Conservation (phyloP, 225 moss, liverwort and hornwort genomes). For the Antitrichia curtipendula region DNA sequence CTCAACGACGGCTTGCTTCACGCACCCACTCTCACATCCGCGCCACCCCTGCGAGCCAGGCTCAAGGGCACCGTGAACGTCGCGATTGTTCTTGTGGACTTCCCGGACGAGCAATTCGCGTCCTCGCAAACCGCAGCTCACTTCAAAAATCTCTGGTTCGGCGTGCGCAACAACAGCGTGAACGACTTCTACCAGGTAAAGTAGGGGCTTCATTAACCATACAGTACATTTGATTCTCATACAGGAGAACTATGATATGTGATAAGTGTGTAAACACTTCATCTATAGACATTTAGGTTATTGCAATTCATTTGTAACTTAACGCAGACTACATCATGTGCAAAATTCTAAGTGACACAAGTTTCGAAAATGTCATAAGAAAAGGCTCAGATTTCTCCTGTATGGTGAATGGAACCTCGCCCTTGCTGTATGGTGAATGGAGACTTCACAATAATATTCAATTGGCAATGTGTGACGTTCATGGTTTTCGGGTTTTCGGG, state of each 20-base stretch:
- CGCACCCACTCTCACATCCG: background rate
- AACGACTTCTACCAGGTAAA: conserved; percentile 19
- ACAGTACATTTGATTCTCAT: background rate
- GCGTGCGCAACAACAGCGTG: conserved; percentile 18
- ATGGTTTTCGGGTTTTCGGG: background rate
- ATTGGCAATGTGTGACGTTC: background rate
- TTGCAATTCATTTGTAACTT: background rate
- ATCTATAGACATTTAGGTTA: background rate
- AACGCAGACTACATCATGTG: background rate
- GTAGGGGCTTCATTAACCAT: background rate
- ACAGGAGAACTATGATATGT: background rate
- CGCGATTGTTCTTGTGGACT: conserved; percentile 14
- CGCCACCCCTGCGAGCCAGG: background rate
- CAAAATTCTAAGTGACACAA: background rate
- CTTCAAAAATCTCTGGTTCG: conserved; percentile 24
- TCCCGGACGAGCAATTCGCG: conserved; percentile 9
- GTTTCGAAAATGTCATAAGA: background rate
- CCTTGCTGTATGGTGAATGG: background rate
- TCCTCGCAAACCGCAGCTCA: background rate
- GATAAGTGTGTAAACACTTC: background rate
- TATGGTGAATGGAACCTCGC: background rate
- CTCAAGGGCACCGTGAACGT: conserved; percentile 15
- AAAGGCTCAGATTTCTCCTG: background rate
- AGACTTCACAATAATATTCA: background rate
- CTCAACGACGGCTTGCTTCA: conserved; percentile 22